Conservation (phyloP, 192 early-diverging fungal genomes). For the Umbelopsis sp. region DNA sequence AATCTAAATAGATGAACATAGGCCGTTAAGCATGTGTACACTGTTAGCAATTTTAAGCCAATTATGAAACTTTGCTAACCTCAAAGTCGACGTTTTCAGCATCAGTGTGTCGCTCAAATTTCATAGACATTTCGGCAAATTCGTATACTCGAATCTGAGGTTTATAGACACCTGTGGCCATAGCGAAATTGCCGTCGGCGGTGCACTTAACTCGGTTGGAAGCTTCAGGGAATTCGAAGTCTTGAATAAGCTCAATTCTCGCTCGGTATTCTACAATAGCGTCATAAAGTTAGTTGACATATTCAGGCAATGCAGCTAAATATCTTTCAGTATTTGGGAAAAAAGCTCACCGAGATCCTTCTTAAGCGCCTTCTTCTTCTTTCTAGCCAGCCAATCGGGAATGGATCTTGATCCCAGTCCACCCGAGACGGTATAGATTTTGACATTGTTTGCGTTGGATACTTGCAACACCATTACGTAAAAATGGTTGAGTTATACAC, state of each 20-base stretch:
- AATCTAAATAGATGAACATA: slow-evolving; percentile 46
- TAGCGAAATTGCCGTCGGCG: slow-evolving; percentile 80
- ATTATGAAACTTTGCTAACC: slow-evolving; percentile 23
- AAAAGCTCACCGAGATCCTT: slow-evolving; percentile 71
- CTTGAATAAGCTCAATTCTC: slow-evolving; percentile 95
- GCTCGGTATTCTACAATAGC: slow-evolving; percentile 77
- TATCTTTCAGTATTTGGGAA: neutral
- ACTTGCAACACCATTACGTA: slow-evolving; percentile 77
- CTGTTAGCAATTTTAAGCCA: neutral
- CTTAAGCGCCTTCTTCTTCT: slow-evolving; percentile 85
- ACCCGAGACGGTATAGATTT: slow-evolving; percentile 83
- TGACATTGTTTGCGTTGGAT: slow-evolving; percentile 90
- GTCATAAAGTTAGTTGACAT: neutral
- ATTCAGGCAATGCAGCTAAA: neutral
- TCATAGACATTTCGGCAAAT: slow-evolving; percentile 91
- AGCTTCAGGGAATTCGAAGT: slow-evolving; percentile 98
- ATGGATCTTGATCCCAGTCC: slow-evolving; percentile 78
- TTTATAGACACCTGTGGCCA: slow-evolving; percentile 98
- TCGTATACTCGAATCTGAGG: slow-evolving; percentile 97
- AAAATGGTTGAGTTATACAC: neutral
- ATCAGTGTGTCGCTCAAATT: slow-evolving; percentile 97
- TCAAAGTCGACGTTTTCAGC: slow-evolving; percentile 88
- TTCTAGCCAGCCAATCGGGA: slow-evolving; percentile 93
- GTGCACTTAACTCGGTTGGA: slow-evolving; percentile 83
- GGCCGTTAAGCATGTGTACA: neutral